Evolutionary conservation across 192 early-diverging fungal species (phyloP).

Genomic region (Coemansia sp.): DNA sequence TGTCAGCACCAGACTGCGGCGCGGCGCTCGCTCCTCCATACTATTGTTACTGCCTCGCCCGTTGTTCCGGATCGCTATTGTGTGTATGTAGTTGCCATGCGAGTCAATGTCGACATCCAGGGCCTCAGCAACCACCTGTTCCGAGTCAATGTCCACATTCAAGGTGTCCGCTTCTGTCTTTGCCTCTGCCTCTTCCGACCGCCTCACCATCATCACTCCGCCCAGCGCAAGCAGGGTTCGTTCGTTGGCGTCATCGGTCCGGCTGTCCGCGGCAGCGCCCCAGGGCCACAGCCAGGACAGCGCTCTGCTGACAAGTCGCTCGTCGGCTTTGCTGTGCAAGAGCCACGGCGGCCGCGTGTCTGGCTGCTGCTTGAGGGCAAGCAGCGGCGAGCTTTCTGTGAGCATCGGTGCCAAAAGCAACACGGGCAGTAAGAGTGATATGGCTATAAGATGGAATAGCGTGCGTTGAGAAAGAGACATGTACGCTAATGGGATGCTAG

Average conservation of each 20-base stretch:
- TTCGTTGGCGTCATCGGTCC: constrained; percentile 24
- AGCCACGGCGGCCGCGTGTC: not conserved
- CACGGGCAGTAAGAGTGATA: constrained; percentile 1
- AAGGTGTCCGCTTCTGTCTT: not conserved
- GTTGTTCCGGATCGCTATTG: constrained; percentile 31
- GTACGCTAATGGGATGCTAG: not conserved
- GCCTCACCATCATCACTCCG: constrained; percentile 14
- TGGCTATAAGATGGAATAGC: not conserved
- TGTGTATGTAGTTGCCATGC: constrained; percentile 48
- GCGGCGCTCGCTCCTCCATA: not conserved
- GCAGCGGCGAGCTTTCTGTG: not conserved
- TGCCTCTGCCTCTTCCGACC: not conserved
- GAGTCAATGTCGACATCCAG: constrained; percentile 41
- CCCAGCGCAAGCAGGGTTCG: constrained; percentile 28
- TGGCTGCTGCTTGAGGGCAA: not conserved
- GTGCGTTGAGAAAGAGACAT: constrained; percentile 6
- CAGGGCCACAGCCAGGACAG: constrained; percentile 23
- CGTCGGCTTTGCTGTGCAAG: not conserved
- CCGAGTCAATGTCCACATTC: not conserved
- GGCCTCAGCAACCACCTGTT: constrained; percentile 17
- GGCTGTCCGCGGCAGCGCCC: constrained; percentile 1
- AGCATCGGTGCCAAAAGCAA: constrained; percentile 6
- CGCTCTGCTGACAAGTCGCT: not conserved
- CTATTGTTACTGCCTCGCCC: not conserved
- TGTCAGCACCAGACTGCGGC: constrained; percentile 47